Conservation (phyloP, 176 grass and related monocot species). For the Oryza meridionalis region DNA sequence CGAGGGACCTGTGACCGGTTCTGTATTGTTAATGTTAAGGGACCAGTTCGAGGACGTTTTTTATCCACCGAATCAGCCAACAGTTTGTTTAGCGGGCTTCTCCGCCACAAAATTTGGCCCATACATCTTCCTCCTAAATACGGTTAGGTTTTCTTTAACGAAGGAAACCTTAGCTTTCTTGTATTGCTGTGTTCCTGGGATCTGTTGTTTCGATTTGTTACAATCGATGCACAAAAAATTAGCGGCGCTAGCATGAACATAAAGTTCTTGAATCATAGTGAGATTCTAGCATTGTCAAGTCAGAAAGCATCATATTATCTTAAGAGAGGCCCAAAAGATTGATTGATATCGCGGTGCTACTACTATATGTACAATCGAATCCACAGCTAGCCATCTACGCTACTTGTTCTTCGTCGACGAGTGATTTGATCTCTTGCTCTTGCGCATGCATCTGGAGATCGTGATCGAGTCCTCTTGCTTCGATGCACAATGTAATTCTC, state of each 20-base stretch:
- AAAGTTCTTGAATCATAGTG: not conserved
- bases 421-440: not conserved
- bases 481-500: not conserved
- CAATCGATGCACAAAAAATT: not conserved
- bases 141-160: too few relatives aligned
- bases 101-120: too few relatives aligned
- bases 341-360: not conserved
- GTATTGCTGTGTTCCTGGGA: too few relatives aligned
- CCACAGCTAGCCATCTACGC: constrained; percentile 9
- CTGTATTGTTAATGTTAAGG: too few relatives aligned
- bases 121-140: too few relatives aligned
- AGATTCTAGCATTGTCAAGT: not conserved
- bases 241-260: not conserved
- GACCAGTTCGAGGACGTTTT: too few relatives aligned
- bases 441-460: not conserved
- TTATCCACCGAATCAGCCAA: too few relatives aligned
- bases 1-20: too few relatives aligned
- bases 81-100: too few relatives aligned
- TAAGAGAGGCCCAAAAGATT: not conserved
- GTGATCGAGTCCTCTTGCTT: not conserved
- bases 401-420: constrained; percentile 4
- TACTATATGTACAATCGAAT: constrained; percentile 30
- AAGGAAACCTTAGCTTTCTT: not conserved
- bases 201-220: not conserved
- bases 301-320: not conserved